Percentiles rank a stretch among this genome's conserved stretches.
These are phyloP conservation scores for Arabidopsis arenosa DNA, from an alignment of 345 rosid species.

Conservation along the genomic window DNA sequence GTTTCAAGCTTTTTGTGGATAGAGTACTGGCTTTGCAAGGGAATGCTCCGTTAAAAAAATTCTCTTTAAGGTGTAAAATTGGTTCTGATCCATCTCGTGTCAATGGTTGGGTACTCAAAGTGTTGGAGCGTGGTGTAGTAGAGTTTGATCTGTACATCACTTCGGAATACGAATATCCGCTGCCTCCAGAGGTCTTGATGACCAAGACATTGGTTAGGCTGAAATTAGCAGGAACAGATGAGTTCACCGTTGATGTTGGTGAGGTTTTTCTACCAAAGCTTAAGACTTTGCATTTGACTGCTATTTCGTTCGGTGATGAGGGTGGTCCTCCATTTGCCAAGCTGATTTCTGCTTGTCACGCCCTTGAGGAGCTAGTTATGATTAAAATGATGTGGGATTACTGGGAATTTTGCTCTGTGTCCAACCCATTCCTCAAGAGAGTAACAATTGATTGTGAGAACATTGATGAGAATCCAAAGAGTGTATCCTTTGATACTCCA, in stretches of 20 bases:
- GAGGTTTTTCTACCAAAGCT: constrained; percentile 32
- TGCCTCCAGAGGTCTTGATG: constrained; percentile 24
- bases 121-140: constrained; percentile 27
- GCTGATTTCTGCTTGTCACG: constrained; percentile 28
- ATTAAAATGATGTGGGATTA: not conserved
- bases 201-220: constrained; percentile 33
- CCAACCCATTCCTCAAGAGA: constrained; percentile 31
- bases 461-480: constrained; percentile 18
- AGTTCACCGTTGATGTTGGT: not conserved
- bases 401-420: constrained; percentile 15
- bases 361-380: constrained; percentile 35
- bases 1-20: constrained; percentile 27
- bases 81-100: constrained; percentile 27
- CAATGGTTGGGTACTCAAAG: constrained; percentile 29
- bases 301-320: not conserved
- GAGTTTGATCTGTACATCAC: constrained; percentile 1
- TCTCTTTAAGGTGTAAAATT: constrained; percentile 25
- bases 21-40: constrained; percentile 33
- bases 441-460: not conserved
- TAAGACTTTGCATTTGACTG: constrained; percentile 1
- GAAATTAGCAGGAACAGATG: constrained; percentile 22
- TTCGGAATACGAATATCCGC: not conserved
- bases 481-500: constrained; percentile 28
- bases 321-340: constrained; percentile 21
- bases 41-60: constrained; percentile 27